Evolutionary conservation across 1,139 yeast genomes (phyloP).

Genomic region (Arxiozyma slooffiae): DNA sequence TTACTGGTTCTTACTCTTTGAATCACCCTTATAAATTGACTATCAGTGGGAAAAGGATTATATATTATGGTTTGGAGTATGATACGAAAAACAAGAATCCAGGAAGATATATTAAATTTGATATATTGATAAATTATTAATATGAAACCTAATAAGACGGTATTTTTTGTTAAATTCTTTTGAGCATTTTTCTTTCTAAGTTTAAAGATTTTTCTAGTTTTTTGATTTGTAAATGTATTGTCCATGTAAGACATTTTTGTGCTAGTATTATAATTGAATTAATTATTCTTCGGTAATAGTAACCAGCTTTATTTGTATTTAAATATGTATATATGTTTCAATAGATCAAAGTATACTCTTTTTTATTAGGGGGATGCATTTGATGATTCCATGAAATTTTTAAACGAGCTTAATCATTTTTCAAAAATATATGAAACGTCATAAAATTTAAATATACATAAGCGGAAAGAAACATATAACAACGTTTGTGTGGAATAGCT

Average conservation of each 20-base stretch:
- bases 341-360: too few relatives aligned
- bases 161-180: constrained; percentile 15
- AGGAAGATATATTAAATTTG: constrained; percentile 23
- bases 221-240: not conserved
- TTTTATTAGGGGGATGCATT: not conserved
- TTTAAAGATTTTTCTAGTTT: constrained; percentile 8
- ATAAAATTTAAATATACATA: not conserved
- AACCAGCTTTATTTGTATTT: not conserved
- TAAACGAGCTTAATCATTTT: not conserved
- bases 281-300: not conserved
- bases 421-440: not conserved
- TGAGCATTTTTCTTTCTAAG: constrained; percentile 23
- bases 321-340: not conserved
- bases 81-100: constrained; percentile 20
- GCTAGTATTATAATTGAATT: too few relatives aligned
- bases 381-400: too few relatives aligned
- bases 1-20: constrained; percentile 13
- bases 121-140: constrained; percentile 22
- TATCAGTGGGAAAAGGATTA: constrained; percentile 31
- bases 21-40: constrained; percentile 14
- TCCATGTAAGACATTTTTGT: not conserved
- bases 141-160: constrained; percentile 20
- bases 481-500: not conserved
- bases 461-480: not conserved
- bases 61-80: constrained; percentile 27